phyloP scores from a whole-genome alignment of 306 rosid genomes.

The Inga oerstediana region DNA sequence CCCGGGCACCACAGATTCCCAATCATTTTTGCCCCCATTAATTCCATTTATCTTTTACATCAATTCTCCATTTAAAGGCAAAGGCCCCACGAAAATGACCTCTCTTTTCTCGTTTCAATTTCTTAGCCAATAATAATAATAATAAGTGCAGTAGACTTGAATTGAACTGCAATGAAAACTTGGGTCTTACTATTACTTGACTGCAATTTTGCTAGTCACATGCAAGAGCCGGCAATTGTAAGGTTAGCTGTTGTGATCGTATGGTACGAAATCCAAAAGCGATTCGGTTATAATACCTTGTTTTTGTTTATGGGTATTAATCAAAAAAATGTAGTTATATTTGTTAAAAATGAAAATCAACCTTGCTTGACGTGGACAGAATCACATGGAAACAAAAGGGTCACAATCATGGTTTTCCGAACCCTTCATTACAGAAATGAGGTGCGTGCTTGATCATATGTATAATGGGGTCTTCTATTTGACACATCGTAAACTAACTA shows the following conservation, averaged over 20 bases:
- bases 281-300: background rate
- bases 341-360: background rate
- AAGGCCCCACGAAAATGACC: constrained; percentile 29
- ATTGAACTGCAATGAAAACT: background rate
- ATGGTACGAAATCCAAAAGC: background rate
- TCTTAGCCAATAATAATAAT: background rate
- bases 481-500: constrained; percentile 22
- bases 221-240: background rate
- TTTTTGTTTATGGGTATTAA: background rate
- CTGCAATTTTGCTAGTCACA: background rate
- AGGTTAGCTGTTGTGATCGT: background rate
- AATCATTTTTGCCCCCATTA: constrained; percentile 20
- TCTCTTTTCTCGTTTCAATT: background rate
- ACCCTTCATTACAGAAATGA: background rate
- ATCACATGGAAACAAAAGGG: background rate
- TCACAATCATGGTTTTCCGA: background rate
- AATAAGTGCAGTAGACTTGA: background rate
- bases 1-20: background rate
- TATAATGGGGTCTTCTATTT: constrained; percentile 20
- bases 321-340: background rate
- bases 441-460: background rate
- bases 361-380: background rate
- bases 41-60: background rate
- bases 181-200: background rate
- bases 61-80: constrained; percentile 18